These are phyloP conservation scores for Arabidopsis lyrata DNA, from an alignment of 441 rosid species.

Conservation along the genomic window DNA sequence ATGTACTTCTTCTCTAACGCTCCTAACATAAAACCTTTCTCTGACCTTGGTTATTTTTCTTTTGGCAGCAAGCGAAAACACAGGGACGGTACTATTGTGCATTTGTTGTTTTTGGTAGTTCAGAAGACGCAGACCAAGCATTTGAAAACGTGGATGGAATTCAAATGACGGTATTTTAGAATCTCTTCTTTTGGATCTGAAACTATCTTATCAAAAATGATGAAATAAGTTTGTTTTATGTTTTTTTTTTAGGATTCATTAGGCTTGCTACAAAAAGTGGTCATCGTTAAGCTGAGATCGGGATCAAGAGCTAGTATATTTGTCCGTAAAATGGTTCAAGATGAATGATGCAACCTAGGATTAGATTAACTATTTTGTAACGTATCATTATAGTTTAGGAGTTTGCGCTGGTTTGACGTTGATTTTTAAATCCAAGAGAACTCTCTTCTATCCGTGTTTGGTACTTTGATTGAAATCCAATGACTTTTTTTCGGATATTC, in stretches of 20 bases:
- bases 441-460: not conserved
- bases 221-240: not conserved
- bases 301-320: conserved; percentile 51
- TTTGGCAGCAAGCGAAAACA: conserved; percentile 60
- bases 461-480: not conserved
- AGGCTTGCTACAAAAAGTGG: conserved; percentile 67
- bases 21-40: not conserved
- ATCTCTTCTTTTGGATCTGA: not conserved
- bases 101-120: conserved; percentile 52
- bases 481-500: not conserved
- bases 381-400: not conserved
- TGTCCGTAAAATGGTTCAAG: conserved; percentile 58
- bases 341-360: conserved; percentile 8
- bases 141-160: conserved; percentile 51
- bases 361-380: not conserved
- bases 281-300: conserved; percentile 42
- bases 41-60: not conserved
- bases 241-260: conserved; percentile 56
- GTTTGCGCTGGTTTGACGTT: not conserved
- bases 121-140: conserved; percentile 43
- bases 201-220: not conserved
- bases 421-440: not conserved
- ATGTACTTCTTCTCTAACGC: not conserved
- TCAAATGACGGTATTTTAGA: conserved; percentile 54
- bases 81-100: conserved; percentile 57